Conservation (phyloP, 371 early-diverging fungal species). For the Rhizopus delemar region DNA sequence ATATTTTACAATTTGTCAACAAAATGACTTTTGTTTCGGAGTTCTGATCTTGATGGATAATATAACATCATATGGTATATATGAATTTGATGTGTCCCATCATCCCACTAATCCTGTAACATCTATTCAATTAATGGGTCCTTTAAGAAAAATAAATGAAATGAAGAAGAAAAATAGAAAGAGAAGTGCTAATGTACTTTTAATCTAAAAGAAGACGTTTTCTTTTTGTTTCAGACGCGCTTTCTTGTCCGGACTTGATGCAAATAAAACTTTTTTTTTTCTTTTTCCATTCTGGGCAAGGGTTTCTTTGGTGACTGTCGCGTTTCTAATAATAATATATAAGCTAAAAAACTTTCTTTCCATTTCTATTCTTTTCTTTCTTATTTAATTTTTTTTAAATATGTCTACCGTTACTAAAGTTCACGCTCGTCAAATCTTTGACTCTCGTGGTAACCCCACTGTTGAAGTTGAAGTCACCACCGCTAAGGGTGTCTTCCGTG, state of each 20-base stretch:
- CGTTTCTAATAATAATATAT: neutral
- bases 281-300: neutral
- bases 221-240: neutral
- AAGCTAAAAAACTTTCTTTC: neutral
- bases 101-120: neutral
- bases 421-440: constrained; percentile 98
- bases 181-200: neutral
- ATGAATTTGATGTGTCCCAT: neutral
- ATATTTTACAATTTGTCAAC: neutral
- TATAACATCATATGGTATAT: neutral
- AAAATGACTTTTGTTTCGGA: neutral
- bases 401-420: constrained; percentile 67
- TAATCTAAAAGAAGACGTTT: neutral
- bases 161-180: constrained; percentile 1
- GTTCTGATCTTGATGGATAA: constrained; percentile 9
- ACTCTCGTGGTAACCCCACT: constrained; percentile 99
- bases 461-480: constrained; percentile 98
- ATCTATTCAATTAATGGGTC: neutral
- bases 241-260: neutral
- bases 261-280: neutral
- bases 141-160: constrained; percentile 2
- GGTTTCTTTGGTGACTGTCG: constrained; percentile 3
- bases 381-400: constrained; percentile 6
- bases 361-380: constrained; percentile 6
- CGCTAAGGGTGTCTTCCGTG: constrained; percentile 86